A percentile compares a stretch with the other conserved stretches of the same genome.
These are phyloP conservation scores for Fusarium buharicum DNA, from an alignment of 2,329 filamentous ascomycete species.

Conservation along the genomic window DNA sequence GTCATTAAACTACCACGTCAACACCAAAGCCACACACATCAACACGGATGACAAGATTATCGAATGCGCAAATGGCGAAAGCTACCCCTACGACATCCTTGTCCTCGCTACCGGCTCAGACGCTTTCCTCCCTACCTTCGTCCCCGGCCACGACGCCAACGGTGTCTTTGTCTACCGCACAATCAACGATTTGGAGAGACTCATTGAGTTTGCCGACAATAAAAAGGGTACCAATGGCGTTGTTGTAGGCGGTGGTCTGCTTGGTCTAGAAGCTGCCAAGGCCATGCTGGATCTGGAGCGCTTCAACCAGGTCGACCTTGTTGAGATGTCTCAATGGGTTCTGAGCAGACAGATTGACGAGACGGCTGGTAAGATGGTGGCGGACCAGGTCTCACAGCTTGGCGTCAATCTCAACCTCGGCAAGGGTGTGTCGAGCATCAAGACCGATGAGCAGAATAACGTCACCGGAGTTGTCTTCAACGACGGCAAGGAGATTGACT, in stretches of 20 bases:
- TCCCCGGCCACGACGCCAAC: slow-evolving; percentile 79
- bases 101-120: slow-evolving; percentile 89
- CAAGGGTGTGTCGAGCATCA: slow-evolving; percentile 78
- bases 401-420: slow-evolving; percentile 83
- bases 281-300: slow-evolving; percentile 88
- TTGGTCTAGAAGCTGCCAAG: slow-evolving; percentile 89
- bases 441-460: slow-evolving; percentile 72
- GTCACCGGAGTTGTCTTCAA: slow-evolving; percentile 82
- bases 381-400: slow-evolving; percentile 80
- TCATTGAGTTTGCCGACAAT: slow-evolving; percentile 77
- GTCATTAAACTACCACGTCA: slow-evolving; percentile 78
- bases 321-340: slow-evolving; percentile 87
- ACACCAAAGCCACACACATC: slow-evolving; percentile 75
- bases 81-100: slow-evolving; percentile 80
- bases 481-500: slow-evolving; percentile 80
- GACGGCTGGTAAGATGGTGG: slow-evolving; percentile 83
- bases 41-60: slow-evolving; percentile 72
- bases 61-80: slow-evolving; percentile 74
- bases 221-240: slow-evolving; percentile 75
- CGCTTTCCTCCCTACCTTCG: slow-evolving; percentile 76
- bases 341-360: slow-evolving; percentile 83
- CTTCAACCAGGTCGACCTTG: slow-evolving; percentile 77
- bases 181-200: slow-evolving; percentile 79
- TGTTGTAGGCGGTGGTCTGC: slow-evolving; percentile 84
- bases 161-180: slow-evolving; percentile 92